Evolutionary conservation across 2,329 filamentous ascomycete genomes (phyloP).

Genomic region (Pyrenophora tritici-repentis): DNA sequence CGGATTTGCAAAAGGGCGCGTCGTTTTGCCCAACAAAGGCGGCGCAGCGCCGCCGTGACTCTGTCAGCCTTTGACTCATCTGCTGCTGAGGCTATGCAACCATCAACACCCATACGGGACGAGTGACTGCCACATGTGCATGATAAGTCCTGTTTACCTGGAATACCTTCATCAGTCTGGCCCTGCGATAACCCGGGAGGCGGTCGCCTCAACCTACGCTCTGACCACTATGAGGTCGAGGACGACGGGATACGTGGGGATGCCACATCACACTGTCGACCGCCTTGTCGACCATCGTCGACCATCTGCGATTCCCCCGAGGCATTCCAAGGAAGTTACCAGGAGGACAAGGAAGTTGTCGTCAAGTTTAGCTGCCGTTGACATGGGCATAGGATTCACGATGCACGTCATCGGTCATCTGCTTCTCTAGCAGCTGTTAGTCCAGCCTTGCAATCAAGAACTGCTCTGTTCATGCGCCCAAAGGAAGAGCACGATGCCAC

Average conservation of each 20-base stretch:
- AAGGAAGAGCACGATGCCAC: constrained; percentile 3
- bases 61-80: too few relatives aligned
- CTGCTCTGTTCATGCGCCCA: constrained; percentile 2
- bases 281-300: constrained; percentile 13
- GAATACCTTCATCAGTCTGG: constrained; percentile 7
- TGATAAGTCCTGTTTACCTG: constrained; percentile 1
- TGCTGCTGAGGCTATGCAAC: constrained; percentile 7
- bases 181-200: constrained; percentile 8
- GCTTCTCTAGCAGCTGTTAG: constrained; percentile 1
- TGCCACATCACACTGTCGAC: constrained; percentile 17
- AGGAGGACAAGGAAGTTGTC: too few relatives aligned
- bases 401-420: constrained; percentile 5
- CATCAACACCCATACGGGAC: background rate
- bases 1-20: constrained; percentile 10
- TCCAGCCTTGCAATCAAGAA: constrained; percentile 4
- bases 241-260: constrained; percentile 11
- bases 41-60: background rate
- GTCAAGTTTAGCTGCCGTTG: too few relatives aligned
- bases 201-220: constrained; percentile 14
- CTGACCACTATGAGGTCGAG: constrained; percentile 16
- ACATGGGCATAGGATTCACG: background rate
- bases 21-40: constrained; percentile 2
- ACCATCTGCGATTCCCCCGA: constrained; percentile 1
- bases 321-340: too few relatives aligned
- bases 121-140: background rate